Percentiles rank a stretch among this genome's conserved stretches.
Evolutionary conservation across 495 filamentous ascomycete species (phyloP).

Genomic region (Tetracladium setigerum): DNA sequence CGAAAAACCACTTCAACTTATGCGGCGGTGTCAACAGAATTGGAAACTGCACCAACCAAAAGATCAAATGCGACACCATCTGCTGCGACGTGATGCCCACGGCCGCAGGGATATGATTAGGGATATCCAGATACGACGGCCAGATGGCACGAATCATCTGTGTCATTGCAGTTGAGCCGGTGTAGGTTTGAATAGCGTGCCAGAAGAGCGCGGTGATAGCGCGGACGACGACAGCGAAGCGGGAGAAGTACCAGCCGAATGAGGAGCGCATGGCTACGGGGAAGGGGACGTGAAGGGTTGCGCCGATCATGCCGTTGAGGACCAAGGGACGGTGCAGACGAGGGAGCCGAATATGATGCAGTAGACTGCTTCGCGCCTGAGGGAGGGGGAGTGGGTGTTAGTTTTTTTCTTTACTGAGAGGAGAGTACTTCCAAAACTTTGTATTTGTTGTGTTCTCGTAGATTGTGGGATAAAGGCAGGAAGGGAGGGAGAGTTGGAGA

Average conservation of each 20-base stretch:
- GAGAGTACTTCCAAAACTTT: too few species aligned
- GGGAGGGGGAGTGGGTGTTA: background rate
- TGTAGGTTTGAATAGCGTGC: constrained; percentile 37
- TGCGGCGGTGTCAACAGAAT: constrained; percentile 41
- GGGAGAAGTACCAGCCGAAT: constrained; percentile 35
- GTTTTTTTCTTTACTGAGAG: background rate
- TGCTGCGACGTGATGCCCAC: constrained; percentile 42
- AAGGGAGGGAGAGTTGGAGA: background rate
- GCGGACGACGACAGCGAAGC: constrained; percentile 32
- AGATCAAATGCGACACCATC: constrained; percentile 41
- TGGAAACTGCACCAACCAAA: constrained; percentile 40
- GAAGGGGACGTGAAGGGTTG: constrained; percentile 35
- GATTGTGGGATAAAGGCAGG: constrained; percentile 39
- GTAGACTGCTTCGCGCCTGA: constrained; percentile 30
- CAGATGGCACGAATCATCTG: constrained; percentile 37
- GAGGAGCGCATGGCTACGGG: constrained; percentile 32
- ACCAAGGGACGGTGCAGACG: constrained; percentile 34
- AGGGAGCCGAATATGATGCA: constrained; percentile 32
- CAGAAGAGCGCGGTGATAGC: constrained; percentile 40
- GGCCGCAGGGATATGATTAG: constrained; percentile 38
- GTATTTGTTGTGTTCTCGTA: too few species aligned
- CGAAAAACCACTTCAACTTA: constrained; percentile 42
- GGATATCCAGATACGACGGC: constrained; percentile 34
- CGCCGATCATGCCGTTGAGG: constrained; percentile 41
- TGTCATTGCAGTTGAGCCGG: constrained; percentile 34